Percentiles rank a stretch among this genome's conserved stretches.
Conservation (phyloP, 176 grass and related monocot species). For the Zoysia pacifica region DNA sequence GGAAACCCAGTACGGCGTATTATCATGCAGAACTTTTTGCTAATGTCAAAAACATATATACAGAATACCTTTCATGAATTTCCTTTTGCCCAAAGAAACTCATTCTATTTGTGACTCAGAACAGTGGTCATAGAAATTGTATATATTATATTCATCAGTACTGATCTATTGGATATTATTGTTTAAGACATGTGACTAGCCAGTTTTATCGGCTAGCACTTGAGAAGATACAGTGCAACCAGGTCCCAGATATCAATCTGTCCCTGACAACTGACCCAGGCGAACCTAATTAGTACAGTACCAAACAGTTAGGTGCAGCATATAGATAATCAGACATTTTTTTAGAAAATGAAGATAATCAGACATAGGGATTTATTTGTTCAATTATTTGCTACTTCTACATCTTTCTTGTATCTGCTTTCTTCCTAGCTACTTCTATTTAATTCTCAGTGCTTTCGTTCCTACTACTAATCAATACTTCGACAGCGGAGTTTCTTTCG, state of each 20-base stretch:
- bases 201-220: neutral
- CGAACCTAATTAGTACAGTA: no score
- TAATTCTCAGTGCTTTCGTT: no score
- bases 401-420: neutral
- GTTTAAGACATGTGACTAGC: constrained; percentile 8
- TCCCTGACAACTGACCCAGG: no score
- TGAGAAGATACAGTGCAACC: neutral
- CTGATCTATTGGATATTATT: constrained; percentile 11
- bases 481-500: neutral
- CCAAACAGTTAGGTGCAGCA: no score
- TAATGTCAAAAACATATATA: constrained; percentile 1
- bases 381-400: neutral
- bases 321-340: neutral
- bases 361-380: neutral
- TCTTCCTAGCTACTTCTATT: no score
- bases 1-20: no score
- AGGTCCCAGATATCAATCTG: neutral
- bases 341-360: no score
- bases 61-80: neutral
- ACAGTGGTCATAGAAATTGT: neutral
- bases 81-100: neutral
- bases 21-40: neutral
- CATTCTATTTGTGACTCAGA: neutral
- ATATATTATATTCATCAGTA: neutral
- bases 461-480: neutral